phyloP scores from a whole-genome alignment of 2,329 filamentous ascomycete genomes.

The Neofusicoccum ribis region DNA sequence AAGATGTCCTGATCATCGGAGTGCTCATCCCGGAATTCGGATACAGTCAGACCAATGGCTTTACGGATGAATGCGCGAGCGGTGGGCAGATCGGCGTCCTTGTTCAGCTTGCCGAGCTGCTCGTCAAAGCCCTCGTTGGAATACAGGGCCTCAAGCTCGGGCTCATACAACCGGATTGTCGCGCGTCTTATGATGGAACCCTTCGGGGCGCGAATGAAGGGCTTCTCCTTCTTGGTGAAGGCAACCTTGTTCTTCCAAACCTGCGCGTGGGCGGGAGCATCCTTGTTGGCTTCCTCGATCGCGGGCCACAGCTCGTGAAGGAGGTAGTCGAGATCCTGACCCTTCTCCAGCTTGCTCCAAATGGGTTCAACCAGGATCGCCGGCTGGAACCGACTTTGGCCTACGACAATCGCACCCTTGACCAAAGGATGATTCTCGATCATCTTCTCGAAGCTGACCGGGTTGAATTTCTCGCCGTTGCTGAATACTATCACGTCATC shows the following conservation, averaged over 20 bases:
- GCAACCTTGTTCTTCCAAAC: constrained; percentile 46
- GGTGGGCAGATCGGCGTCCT: constrained; percentile 14
- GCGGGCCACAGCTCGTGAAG: constrained; percentile 48
- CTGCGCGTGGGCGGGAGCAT: constrained; percentile 43
- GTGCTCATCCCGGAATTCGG: background rate
- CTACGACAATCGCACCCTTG: constrained; percentile 34
- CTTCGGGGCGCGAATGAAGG: constrained; percentile 50
- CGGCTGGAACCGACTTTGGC: constrained; percentile 30
- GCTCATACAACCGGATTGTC: constrained; percentile 43
- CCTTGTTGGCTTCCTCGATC: constrained; percentile 47
- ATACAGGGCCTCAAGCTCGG: constrained; percentile 51
- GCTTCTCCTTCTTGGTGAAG: constrained; percentile 43
- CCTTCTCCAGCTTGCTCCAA: constrained; percentile 14
- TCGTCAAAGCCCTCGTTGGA: constrained; percentile 15
- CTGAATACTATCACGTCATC: constrained; percentile 27
- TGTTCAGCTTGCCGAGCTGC: constrained; percentile 14
- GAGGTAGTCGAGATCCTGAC: constrained; percentile 24
- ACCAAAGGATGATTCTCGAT: constrained; percentile 30
- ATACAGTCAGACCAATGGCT: constrained; percentile 19
- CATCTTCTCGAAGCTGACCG: constrained; percentile 25
- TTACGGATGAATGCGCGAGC: constrained; percentile 22
- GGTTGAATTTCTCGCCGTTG: constrained; percentile 27
- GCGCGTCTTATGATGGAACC: constrained; percentile 45
- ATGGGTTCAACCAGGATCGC: constrained; percentile 33
- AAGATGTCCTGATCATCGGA: constrained; percentile 30